A percentile compares a stretch with the other conserved stretches of the same genome.
These are phyloP conservation scores for Yarrowia sp. DNA, from an alignment of 805 yeast genomes.

Conservation along the genomic window DNA sequence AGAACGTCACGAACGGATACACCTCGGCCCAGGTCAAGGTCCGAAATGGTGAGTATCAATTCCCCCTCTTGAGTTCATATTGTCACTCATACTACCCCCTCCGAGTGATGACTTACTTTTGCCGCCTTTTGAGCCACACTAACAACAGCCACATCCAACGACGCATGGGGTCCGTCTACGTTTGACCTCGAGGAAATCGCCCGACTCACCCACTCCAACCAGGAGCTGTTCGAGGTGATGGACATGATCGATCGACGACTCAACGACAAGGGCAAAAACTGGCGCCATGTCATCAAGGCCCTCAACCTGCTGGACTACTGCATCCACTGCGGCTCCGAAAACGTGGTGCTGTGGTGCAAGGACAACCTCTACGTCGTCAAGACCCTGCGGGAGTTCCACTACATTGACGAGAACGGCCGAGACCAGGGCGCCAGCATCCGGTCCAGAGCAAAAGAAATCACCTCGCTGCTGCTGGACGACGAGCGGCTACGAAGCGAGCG, in stretches of 20 bases:
- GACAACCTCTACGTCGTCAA: conserved; percentile 87
- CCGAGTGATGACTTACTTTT: too few relatives aligned
- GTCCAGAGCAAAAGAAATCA: conserved; percentile 88
- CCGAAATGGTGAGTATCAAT: conserved; percentile 59
- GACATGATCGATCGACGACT: conserved; percentile 91
- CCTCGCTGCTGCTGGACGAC: conserved; percentile 78
- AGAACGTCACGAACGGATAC: conserved; percentile 90
- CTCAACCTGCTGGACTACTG: conserved; percentile 87
- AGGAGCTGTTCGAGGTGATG: conserved; percentile 86
- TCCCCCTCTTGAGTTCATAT: neutral
- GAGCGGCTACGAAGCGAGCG: conserved; percentile 63
- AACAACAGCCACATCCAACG: conserved; percentile 74
- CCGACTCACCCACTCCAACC: conserved; percentile 62
- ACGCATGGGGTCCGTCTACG: conserved; percentile 81
- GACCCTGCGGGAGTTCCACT: conserved; percentile 88
- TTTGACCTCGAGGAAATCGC: conserved; percentile 85
- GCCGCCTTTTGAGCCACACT: neutral
- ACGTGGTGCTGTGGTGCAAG: conserved; percentile 89
- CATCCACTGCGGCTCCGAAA: conserved; percentile 84
- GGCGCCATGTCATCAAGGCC: conserved; percentile 95
- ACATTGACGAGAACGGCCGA: conserved; percentile 72
- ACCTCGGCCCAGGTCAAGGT: conserved; percentile 84
- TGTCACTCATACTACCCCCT: neutral
- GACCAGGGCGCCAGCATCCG: conserved; percentile 91
- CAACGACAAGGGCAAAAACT: conserved; percentile 95